phyloP scores from a whole-genome alignment of 129 eudicot genomes.

The Tagetes erecta region DNA sequence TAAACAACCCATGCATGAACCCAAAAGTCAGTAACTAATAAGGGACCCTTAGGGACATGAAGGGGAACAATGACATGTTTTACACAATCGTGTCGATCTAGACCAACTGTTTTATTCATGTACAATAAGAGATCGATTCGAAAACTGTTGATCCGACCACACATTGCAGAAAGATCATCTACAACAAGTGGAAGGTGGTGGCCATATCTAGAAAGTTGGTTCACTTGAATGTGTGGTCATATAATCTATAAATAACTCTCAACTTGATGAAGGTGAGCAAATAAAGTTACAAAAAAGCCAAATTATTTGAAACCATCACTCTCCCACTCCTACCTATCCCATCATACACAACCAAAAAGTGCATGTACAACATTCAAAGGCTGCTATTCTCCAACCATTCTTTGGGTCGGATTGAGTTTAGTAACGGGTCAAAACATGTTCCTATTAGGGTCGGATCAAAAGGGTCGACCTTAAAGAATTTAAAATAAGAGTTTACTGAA shows the following conservation, averaged over 20 bases:
- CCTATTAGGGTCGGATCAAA: not conserved
- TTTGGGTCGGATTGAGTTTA: not conserved
- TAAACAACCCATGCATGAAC: not conserved
- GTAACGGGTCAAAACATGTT: not conserved
- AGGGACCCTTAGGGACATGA: not conserved
- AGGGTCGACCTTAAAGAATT: not conserved
- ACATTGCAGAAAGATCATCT: constrained; percentile 17
- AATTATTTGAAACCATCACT: constrained; percentile 40
- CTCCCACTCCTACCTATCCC: constrained; percentile 41
- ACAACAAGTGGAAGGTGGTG: constrained; percentile 39
- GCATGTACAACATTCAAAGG: constrained; percentile 24
- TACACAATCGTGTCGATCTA: not conserved
- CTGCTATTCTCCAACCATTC: constrained; percentile 24
- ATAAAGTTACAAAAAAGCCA: constrained; percentile 36
- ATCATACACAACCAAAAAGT: constrained; percentile 38
- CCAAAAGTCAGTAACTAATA: not conserved
- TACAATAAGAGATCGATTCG: constrained; percentile 2
- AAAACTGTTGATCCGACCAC: constrained; percentile 17
- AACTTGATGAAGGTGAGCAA: constrained; percentile 43
- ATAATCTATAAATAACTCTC: constrained; percentile 31
- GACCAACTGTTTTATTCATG: not conserved
- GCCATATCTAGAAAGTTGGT: constrained; percentile 37
- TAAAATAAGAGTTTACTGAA: too few relatives aligned
- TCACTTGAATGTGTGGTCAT: constrained; percentile 32
- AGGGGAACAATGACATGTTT: not conserved